phyloP scores from a whole-genome alignment of 202 grass and related monocot species.

The Eragrostis tef region DNA sequence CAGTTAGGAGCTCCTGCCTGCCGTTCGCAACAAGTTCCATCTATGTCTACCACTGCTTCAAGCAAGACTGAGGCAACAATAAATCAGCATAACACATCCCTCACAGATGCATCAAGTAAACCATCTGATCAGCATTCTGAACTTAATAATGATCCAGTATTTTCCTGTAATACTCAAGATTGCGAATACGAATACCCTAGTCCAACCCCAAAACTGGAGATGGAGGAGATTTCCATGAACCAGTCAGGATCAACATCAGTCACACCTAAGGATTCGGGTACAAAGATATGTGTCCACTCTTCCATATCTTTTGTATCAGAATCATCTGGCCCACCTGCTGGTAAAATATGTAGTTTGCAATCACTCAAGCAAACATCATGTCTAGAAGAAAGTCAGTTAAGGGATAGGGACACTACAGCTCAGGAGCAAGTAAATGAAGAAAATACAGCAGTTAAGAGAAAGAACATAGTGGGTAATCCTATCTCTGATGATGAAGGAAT shows the following conservation, averaged over 20 bases:
- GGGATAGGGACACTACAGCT: conserved; percentile 25
- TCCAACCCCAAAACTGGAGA: conserved; percentile 54
- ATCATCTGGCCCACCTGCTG: conserved; percentile 32
- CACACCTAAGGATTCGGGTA: conserved; percentile 38
- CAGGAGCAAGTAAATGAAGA: conserved; percentile 42
- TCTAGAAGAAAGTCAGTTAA: conserved; percentile 32
- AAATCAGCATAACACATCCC: conserved; percentile 44
- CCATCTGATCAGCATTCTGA: conserved; percentile 34
- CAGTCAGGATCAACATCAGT: conserved; percentile 42
- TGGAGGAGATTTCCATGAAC: conserved; percentile 38
- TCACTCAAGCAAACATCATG: conserved; percentile 40
- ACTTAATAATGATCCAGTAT: conserved; percentile 14
- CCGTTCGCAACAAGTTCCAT: conserved; percentile 37
- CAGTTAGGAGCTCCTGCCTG: conserved; percentile 32
- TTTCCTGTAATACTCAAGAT: conserved; percentile 46
- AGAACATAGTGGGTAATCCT: conserved; percentile 35
- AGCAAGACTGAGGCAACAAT: conserved; percentile 37
- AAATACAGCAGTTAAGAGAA: conserved; percentile 15
- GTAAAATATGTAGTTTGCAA: conserved; percentile 38
- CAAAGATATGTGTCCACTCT: conserved; percentile 33
- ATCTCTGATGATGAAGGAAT: conserved; percentile 43
- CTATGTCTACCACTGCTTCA: conserved; percentile 38
- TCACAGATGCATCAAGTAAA: conserved; percentile 38
- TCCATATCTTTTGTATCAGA: conserved; percentile 30
- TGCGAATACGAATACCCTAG: conserved; percentile 51